Evolutionary conservation across 1,284 basidiomycete genomes (phyloP), one percentile per base, ranked within the genome.

Genomic region (Stygiomarasmius scandens): DNA sequence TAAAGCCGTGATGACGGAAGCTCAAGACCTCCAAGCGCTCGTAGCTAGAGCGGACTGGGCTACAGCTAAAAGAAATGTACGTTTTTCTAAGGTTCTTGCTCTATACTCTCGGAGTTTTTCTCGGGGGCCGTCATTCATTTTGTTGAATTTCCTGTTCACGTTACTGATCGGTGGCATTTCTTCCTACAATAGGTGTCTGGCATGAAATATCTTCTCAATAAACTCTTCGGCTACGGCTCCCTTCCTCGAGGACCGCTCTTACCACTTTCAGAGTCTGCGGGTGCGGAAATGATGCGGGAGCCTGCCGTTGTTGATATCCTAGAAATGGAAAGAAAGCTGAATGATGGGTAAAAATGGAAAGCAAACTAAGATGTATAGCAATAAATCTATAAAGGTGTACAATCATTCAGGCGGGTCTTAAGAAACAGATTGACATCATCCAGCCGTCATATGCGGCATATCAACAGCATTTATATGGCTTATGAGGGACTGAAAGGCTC

Each of bases 11-110:
- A 53, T 53, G 36, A 55, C 49, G 27, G 57, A 55, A 54, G 57
- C 60, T 14, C 52, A 50, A 32, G 56, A 47, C n/a, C 54, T 61
- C 11, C 60, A 61, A 44, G 57, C 48, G 14, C 59, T 61, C 22
- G 57, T 58, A 9, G 58, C 60, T n/a, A 22, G 24, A 24, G 60
- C 60, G 23, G 60, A 61, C 46, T 61, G 60, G 60, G 57, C 58
- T 6, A 49, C 57, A 16, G 44, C 57, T 19, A 61, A 61, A 34
- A 49, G 32, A 14, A 34, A 34, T 20, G 56, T 58, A 43, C 19
- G 45, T 58, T 3, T 38, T 20, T 19, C 5, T 32, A 32, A n/a
- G 14, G n/a, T 41, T 24, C 38, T 23, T 43, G 8, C n/a, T 10
- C 19, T 43, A 2, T 20, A 19, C 23, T 22, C 19, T 36, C 34